Percentiles rank a stretch among this genome's conserved stretches.
Evolutionary conservation across 2,329 filamentous ascomycete genomes (phyloP).

Genomic region (Stemphylium beticola): DNA sequence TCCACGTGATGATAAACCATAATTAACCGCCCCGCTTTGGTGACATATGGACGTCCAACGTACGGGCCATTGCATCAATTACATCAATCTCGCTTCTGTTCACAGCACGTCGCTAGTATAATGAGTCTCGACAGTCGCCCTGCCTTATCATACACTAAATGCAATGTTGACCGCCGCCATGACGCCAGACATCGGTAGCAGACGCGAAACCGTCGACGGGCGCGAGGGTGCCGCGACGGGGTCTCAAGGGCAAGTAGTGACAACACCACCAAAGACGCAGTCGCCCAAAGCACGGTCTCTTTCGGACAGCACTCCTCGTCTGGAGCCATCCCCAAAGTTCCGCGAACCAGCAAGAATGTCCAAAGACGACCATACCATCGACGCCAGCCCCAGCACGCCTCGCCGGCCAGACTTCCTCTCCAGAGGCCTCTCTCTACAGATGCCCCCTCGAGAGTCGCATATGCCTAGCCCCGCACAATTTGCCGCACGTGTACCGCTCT

Average conservation of each 20-base stretch:
- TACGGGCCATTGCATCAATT: constrained; percentile 4
- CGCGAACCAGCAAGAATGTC: constrained; percentile 47
- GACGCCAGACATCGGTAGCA: constrained; percentile 26
- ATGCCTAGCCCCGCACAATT: constrained; percentile 57
- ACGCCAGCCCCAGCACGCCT: constrained; percentile 64
- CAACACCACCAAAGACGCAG: constrained; percentile 46
- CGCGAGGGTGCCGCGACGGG: constrained; percentile 24
- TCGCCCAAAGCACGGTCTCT: constrained; percentile 52
- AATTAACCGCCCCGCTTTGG: constrained; percentile 35
- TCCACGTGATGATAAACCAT: constrained; percentile 25
- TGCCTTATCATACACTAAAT: constrained; percentile 16
- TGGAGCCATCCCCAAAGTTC: constrained; percentile 56
- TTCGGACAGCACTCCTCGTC: constrained; percentile 52
- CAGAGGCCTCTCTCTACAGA: constrained; percentile 72
- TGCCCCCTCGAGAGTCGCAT: constrained; percentile 62
- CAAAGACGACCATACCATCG: constrained; percentile 55
- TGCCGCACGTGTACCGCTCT: constrained; percentile 71
- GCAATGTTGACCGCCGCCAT: constrained; percentile 32
- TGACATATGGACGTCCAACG: constrained; percentile 11
- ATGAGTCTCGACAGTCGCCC: constrained; percentile 18
- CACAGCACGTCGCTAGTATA: constrained; percentile 31
- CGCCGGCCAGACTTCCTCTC: constrained; percentile 68
- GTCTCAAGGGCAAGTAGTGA: constrained; percentile 21
- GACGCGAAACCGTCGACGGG: constrained; percentile 21
- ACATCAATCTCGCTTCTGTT: constrained; percentile 7